Percentiles rank a stretch among this genome's conserved stretches.
Conservation (phyloP, 768 basidiomycete genomes). For the Amanita molliuscula region DNA sequence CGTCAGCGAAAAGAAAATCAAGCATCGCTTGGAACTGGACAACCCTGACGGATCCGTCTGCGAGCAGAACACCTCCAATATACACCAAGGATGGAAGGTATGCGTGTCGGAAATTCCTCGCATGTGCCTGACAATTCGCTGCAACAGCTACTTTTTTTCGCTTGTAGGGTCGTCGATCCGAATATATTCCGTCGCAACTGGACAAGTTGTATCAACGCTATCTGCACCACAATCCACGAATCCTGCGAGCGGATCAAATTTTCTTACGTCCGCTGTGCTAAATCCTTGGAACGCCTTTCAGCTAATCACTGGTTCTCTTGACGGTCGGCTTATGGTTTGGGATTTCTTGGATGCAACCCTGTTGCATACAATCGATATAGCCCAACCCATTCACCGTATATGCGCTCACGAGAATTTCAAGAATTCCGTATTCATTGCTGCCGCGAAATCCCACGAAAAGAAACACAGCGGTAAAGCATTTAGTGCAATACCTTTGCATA, state of each 20-base stretch:
- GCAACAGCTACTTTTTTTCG: constrained; percentile 77
- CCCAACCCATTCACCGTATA: constrained; percentile 59
- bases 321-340: constrained; percentile 87
- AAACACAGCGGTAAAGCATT: constrained; percentile 21
- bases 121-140: constrained; percentile 4
- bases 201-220: constrained; percentile 78
- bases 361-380: constrained; percentile 62
- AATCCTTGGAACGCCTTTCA: constrained; percentile 86
- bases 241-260: constrained; percentile 28
- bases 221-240: constrained; percentile 33
- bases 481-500: background rate
- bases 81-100: constrained; percentile 80
- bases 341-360: constrained; percentile 83
- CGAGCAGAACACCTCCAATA: constrained; percentile 57
- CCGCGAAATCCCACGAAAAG: constrained; percentile 39
- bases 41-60: constrained; percentile 56
- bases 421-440: constrained; percentile 63
- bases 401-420: constrained; percentile 62
- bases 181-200: constrained; percentile 72
- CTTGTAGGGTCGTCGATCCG: constrained; percentile 74
- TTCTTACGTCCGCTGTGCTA: constrained; percentile 65
- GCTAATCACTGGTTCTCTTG: constrained; percentile 73
- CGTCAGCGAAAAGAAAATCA: background rate
- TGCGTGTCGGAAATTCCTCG: constrained; percentile 8
- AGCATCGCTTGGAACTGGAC: constrained; percentile 49